Percentiles rank a stretch among this genome's conserved stretches.
phyloP scores from a whole-genome alignment of 306 rosid species.

The Prunus mira region DNA sequence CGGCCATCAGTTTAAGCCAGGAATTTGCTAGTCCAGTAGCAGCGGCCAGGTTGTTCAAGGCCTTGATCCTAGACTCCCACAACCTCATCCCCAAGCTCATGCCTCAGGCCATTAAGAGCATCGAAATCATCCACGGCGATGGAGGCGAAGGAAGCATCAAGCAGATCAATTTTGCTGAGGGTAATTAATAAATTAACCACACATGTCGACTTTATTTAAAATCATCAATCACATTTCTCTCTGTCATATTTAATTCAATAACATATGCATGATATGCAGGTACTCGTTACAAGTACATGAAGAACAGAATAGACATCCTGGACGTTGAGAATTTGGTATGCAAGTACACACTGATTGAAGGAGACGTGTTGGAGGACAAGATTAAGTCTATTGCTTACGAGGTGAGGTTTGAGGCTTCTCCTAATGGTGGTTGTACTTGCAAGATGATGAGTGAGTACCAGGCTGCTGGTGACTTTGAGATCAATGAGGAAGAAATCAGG shows the following conservation, averaged over 20 bases:
- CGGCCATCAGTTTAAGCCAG: constrained; percentile 7
- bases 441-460: constrained; percentile 25
- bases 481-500: constrained; percentile 29
- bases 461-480: constrained; percentile 7
- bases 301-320: constrained; percentile 29
- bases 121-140: constrained; percentile 28
- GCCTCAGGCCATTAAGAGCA: constrained; percentile 32
- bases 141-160: constrained; percentile 39
- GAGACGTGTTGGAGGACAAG: constrained; percentile 26
- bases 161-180: constrained; percentile 26
- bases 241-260: background rate
- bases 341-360: constrained; percentile 32
- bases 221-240: background rate
- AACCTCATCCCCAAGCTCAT: constrained; percentile 34
- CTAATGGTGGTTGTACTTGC: constrained; percentile 26
- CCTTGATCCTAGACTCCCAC: constrained; percentile 30
- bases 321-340: constrained; percentile 22
- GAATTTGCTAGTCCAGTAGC: constrained; percentile 29
- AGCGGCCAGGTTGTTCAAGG: constrained; percentile 29
- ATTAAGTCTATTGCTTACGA: constrained; percentile 17
- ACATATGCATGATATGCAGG: constrained; percentile 10
- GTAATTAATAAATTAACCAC: background rate
- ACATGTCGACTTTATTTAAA: too few species aligned
- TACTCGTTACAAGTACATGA: constrained; percentile 26
- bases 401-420: constrained; percentile 12